Percentiles rank a stretch among this genome's conserved stretches.
These are phyloP conservation scores for Hanseniaspora meyeri DNA, from an alignment of 805 yeast genomes.

Conservation along the genomic window DNA sequence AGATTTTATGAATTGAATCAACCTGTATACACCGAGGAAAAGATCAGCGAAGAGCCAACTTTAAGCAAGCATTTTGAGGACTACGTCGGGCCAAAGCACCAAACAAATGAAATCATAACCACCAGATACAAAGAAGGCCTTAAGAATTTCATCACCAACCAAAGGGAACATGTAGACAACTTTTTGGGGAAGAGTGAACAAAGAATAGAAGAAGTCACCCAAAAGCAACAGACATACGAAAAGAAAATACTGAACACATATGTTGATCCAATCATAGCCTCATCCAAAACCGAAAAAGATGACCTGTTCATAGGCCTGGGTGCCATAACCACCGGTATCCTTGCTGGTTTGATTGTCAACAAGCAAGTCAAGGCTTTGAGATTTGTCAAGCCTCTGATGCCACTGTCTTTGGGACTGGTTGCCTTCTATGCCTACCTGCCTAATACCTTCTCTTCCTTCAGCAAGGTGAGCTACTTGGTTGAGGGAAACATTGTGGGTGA, in stretches of 20 bases:
- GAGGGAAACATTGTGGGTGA: conserved; percentile 31
- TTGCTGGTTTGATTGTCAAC: conserved; percentile 49
- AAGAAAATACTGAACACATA: conserved; percentile 37
- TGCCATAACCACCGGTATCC: conserved; percentile 42
- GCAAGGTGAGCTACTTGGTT: conserved; percentile 35
- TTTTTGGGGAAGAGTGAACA: conserved; percentile 19
- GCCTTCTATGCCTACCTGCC: conserved; percentile 50
- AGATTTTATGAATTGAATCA: conserved; percentile 1
- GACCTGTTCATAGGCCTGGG: conserved; percentile 50
- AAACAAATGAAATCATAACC: neutral
- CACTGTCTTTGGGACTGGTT: conserved; percentile 39
- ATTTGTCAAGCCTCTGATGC: conserved; percentile 38
- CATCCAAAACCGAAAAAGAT: conserved; percentile 40
- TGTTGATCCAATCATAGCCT: conserved; percentile 27
- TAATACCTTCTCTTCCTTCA: conserved; percentile 40
- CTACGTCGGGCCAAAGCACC: neutral
- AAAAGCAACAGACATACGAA: conserved; percentile 37
- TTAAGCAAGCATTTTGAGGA: conserved; percentile 1
- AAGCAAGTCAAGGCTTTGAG: conserved; percentile 35
- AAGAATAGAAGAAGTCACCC: conserved; percentile 34
- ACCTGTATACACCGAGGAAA: neutral
- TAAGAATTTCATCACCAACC: conserved; percentile 13
- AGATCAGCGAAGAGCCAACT: neutral
- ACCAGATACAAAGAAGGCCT: conserved; percentile 1
- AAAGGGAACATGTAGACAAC: conserved; percentile 17